Percentiles rank a stretch among this genome's conserved stretches.
phyloP scores from a whole-genome alignment of 345 rosid genomes.

The Isatis tinctoria region DNA sequence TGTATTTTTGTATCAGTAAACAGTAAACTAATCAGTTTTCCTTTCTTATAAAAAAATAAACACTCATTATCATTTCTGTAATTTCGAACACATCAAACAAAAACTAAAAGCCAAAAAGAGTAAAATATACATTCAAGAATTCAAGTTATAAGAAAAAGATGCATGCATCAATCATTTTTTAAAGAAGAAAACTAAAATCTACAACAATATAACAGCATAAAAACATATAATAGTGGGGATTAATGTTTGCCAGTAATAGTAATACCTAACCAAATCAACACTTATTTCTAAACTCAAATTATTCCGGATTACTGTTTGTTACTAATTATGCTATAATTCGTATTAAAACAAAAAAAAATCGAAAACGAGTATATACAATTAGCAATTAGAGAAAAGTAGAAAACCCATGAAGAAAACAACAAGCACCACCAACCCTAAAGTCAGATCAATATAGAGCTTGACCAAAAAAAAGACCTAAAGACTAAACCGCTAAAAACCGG shows the following conservation, averaged over 20 bases:
- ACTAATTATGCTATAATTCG: background rate
- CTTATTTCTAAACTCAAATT: background rate
- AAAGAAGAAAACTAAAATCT: background rate
- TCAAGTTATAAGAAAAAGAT: too few relatives aligned
- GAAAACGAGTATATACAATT: background rate
- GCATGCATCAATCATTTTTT: too few relatives aligned
- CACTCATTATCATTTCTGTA: too few relatives aligned
- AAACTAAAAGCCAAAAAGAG: too few relatives aligned
- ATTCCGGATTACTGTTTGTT: background rate
- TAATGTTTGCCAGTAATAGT: background rate
- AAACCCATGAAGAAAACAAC: background rate
- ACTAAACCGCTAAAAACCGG: slow-evolving; percentile 15
- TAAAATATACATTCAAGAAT: too few relatives aligned
- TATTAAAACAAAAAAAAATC: background rate
- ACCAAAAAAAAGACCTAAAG: too few relatives aligned
- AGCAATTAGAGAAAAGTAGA: background rate
- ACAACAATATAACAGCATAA: background rate
- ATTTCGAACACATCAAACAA: too few relatives aligned
- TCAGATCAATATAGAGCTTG: background rate
- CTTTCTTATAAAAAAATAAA: too few relatives aligned
- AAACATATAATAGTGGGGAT: background rate
- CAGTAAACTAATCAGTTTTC: too few relatives aligned
- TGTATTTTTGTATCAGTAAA: too few relatives aligned
- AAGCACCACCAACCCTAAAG: background rate
- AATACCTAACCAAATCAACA: background rate